Percentiles rank a stretch among this genome's conserved stretches.
Conservation (phyloP, 192 early-diverging fungal species). For the Linnemannia elongata region DNA sequence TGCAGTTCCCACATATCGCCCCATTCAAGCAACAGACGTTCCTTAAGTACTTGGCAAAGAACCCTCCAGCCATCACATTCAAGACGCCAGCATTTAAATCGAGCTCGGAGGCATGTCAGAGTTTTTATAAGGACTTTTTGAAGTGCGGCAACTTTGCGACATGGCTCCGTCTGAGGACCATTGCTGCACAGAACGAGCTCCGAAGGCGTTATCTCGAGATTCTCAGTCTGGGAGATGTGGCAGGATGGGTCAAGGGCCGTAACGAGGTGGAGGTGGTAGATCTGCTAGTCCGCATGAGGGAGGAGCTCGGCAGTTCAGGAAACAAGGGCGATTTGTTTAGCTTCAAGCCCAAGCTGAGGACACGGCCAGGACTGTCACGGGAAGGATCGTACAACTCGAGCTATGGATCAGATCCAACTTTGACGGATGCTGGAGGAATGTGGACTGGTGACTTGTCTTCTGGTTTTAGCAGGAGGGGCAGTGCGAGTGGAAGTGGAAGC, state of each 20-base stretch:
- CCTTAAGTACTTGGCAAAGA: slow-evolving; percentile 60
- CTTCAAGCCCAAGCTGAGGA: slow-evolving; percentile 13
- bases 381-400: slow-evolving; percentile 32
- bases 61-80: slow-evolving; percentile 63
- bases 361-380: slow-evolving; percentile 30
- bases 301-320: slow-evolving; percentile 69
- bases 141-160: slow-evolving; percentile 96
- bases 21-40: slow-evolving; percentile 50
- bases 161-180: slow-evolving; percentile 89
- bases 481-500: slow-evolving; percentile 34
- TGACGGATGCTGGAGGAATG: slow-evolving; percentile 7
- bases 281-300: slow-evolving; percentile 71
- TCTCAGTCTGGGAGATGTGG: slow-evolving; percentile 71
- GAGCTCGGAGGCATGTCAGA: slow-evolving; percentile 71
- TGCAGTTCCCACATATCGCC: slow-evolving; percentile 40
- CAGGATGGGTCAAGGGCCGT: slow-evolving; percentile 63
- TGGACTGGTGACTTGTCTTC: slow-evolving; percentile 9
- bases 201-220: slow-evolving; percentile 80
- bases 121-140: slow-evolving; percentile 91
- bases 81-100: slow-evolving; percentile 62
- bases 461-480: neutral
- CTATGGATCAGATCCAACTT: slow-evolving; percentile 16
- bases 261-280: slow-evolving; percentile 79
- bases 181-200: slow-evolving; percentile 86
- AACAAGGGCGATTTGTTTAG: slow-evolving; percentile 23